Base-by-base conservation (phyloP, 164 flowering plant genomes). In the Liriodendron chinense region DNA sequence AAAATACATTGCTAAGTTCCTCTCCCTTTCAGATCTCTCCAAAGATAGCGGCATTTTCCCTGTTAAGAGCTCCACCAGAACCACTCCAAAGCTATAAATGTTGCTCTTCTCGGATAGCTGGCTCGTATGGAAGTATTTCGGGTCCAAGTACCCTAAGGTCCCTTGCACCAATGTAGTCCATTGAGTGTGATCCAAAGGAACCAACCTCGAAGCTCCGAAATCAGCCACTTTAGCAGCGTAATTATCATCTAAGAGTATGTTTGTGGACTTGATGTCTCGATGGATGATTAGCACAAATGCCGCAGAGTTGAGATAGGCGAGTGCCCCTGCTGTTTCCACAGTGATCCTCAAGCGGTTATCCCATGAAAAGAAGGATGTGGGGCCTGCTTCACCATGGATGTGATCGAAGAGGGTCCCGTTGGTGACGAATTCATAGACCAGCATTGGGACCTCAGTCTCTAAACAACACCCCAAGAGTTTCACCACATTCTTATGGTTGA, bases 11-110 rank as follows among this genome's bases (percentile, higher is more conserved):
- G 84, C 89, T 13, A 87, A 76, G 69, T 86, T 87, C 23, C 87
- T 85, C 71, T 80, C 87, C 47, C 86, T 85, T 71, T 67, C 47
- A 77, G 70, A 20, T 82, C 85, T 43, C 90, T 73, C 10, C 85
- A 72, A 79, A 86, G 84, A 70, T 5, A 90, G 80, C 4, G 88
- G 87, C 50, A 79, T 87, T 71, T 86, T 80, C 25, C 88, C 85
- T 28, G 89, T 90, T 53, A 88, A 72, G 24, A 48, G 56, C 61
- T 70, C 61, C 25, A 34, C 69, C 9, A 26, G 48, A 26, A 67
- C 69, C 1, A 67, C 69, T 43, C 69, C 69, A 28, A 67, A 67
- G 69, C 66, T 72, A 28, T 72, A 72, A 24, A 72, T 66, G 57
- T 72, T 66, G 26, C 74, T 72, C 74, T 72, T 57, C 6, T 56